These are phyloP conservation scores for Xylaria longipes DNA, from an alignment of 495 filamentous ascomycete genomes.

Conservation along the genomic window DNA sequence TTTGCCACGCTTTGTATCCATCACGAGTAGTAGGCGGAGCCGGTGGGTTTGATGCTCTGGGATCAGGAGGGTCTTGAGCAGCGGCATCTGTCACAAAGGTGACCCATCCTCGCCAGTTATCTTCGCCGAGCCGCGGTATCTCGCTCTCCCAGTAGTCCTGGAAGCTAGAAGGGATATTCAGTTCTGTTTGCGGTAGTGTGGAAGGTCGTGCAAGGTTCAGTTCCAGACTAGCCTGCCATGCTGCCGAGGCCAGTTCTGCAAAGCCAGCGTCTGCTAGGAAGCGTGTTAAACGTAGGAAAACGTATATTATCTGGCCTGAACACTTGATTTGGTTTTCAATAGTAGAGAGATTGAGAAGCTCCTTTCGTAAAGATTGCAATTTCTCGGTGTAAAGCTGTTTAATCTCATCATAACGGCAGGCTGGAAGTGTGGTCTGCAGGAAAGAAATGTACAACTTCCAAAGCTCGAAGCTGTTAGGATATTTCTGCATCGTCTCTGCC, in stretches of 20 bases:
- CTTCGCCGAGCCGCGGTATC: conserved; percentile 78
- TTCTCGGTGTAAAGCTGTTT: conserved; percentile 62
- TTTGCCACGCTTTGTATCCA: conserved; percentile 64
- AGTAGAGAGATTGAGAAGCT: conserved; percentile 32
- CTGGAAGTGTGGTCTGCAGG: conserved; percentile 69
- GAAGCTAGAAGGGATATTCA: conserved; percentile 55
- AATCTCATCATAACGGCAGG: conserved; percentile 73
- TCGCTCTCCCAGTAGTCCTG: conserved; percentile 88
- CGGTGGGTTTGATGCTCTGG: conserved; percentile 32
- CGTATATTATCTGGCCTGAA: conserved; percentile 66
- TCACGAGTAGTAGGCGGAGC: conserved; percentile 40
- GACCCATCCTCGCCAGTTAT: conserved; percentile 72
- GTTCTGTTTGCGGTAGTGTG: conserved; percentile 32
- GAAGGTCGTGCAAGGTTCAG: conserved; percentile 66
- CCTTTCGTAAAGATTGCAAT: conserved; percentile 56
- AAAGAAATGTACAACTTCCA: conserved; percentile 81
- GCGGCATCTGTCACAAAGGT: conserved; percentile 50
- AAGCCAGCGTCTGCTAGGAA: conserved; percentile 83
- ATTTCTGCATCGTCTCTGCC: conserved; percentile 63
- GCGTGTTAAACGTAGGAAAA: conserved; percentile 74
- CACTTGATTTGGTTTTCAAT: conserved; percentile 37
- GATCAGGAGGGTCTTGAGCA: conserved; percentile 46
- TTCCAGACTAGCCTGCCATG: conserved; percentile 87
- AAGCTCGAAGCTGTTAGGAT: conserved; percentile 64
- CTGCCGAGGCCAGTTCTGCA: conserved; percentile 73